A percentile compares a stretch with the other conserved stretches of the same genome.
Conservation (phyloP, 352 stramenopile genomes). For the Globisporangium sylvaticum region DNA sequence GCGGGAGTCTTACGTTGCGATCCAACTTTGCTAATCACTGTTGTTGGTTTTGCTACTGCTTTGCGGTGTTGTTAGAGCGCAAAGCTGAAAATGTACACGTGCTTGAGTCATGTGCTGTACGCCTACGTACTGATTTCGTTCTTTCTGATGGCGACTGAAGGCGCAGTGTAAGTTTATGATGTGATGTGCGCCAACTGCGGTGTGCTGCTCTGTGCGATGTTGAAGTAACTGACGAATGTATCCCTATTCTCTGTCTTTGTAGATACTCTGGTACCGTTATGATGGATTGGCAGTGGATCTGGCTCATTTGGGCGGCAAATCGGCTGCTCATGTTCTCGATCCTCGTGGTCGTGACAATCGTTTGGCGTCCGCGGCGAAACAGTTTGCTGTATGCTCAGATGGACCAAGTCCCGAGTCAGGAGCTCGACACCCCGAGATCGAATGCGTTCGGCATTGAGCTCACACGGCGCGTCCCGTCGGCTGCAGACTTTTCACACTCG, state of each 20-base stretch:
- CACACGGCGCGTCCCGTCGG: constrained; percentile 53
- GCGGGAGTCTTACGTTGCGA: neutral
- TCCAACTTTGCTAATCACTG: neutral
- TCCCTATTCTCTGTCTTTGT: neutral
- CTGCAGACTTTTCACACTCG: constrained; percentile 35
- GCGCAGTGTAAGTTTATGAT: constrained; percentile 58
- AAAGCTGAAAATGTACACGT: constrained; percentile 76
- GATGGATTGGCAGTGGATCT: constrained; percentile 69
- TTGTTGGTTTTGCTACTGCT: neutral
- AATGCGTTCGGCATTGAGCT: constrained; percentile 49
- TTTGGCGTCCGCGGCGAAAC: constrained; percentile 71
- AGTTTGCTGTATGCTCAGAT: constrained; percentile 70
- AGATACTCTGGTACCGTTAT: constrained; percentile 70
- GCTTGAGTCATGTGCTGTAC: constrained; percentile 49
- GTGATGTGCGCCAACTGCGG: neutral
- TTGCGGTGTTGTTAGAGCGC: constrained; percentile 33
- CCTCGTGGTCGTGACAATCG: constrained; percentile 57
- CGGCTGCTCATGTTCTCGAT: constrained; percentile 67
- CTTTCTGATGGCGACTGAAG: constrained; percentile 70
- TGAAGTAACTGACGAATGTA: neutral
- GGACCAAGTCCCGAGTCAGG: constrained; percentile 73
- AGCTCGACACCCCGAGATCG: constrained; percentile 46
- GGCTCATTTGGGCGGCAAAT: constrained; percentile 77
- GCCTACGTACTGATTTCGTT: constrained; percentile 69
- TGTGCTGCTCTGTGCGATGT: neutral